Evolutionary conservation across 2,329 filamentous ascomycete species (phyloP).

Genomic region (Phyllosticta paracitricarpa): DNA sequence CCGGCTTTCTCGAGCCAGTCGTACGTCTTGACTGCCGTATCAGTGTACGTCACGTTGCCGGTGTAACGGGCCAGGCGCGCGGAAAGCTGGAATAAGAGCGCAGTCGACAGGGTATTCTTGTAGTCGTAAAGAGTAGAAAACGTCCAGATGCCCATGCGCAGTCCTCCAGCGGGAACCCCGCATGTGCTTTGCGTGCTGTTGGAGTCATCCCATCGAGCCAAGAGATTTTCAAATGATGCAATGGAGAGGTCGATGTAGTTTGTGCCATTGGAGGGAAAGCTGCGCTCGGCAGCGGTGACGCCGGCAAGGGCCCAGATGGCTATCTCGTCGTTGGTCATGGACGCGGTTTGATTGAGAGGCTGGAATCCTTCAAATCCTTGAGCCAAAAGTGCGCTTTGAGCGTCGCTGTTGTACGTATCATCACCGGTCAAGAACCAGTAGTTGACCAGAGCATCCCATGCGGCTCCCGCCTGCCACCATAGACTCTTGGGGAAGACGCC

Average conservation of each 20-base stretch:
- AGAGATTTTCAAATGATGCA: conserved; percentile 65
- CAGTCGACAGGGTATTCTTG: conserved; percentile 75
- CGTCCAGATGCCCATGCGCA: conserved; percentile 73
- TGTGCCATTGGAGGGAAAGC: conserved; percentile 52
- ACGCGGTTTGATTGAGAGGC: conserved; percentile 35
- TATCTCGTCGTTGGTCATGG: conserved; percentile 61
- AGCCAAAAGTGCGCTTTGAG: conserved; percentile 33
- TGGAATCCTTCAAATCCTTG: conserved; percentile 35
- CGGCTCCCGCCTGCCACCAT: conserved; percentile 38
- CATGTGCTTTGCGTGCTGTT: conserved; percentile 17
- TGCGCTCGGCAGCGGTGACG: conserved; percentile 58
- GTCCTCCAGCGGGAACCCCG: conserved; percentile 56
- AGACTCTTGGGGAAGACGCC: conserved; percentile 36
- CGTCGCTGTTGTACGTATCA: conserved; percentile 30
- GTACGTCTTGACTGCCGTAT: conserved; percentile 61
- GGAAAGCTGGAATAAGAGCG: conserved; percentile 71
- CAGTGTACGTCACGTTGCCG: conserved; percentile 44
- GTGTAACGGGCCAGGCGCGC: conserved; percentile 64
- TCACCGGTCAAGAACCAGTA: conserved; percentile 40
- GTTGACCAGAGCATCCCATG: conserved; percentile 31
- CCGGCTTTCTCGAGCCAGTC: conserved; percentile 42
- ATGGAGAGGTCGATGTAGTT: conserved; percentile 57
- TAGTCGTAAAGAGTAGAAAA: conserved; percentile 69
- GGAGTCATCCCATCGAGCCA: conserved; percentile 53
- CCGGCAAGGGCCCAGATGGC: conserved; percentile 63